Conservation (phyloP, 495 filamentous ascomycete genomes). For the Penicillium coffeae region DNA sequence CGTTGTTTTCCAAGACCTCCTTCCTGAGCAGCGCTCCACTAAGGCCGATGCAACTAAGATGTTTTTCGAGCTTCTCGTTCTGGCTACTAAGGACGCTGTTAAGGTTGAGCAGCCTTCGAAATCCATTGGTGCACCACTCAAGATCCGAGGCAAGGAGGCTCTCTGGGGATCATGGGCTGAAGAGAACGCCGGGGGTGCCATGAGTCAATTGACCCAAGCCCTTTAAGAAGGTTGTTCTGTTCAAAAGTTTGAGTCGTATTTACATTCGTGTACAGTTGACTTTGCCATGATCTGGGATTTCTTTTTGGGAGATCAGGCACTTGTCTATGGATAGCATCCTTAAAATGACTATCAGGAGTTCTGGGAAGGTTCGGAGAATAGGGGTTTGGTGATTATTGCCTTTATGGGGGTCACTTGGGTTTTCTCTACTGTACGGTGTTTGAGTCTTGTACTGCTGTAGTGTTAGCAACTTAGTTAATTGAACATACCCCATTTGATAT, state of each 20-base stretch:
- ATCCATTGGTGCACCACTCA: constrained; percentile 68
- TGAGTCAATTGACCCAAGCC: constrained; percentile 30
- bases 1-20: constrained; percentile 86
- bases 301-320: constrained; percentile 25
- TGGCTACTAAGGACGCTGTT: constrained; percentile 96
- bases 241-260: constrained; percentile 17
- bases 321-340: constrained; percentile 15
- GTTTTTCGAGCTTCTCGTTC: constrained; percentile 95
- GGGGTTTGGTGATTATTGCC: constrained; percentile 16
- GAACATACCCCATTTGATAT: constrained; percentile 18
- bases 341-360: constrained; percentile 24
- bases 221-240: constrained; percentile 16
- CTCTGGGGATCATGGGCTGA: constrained; percentile 97
- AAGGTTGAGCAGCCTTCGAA: constrained; percentile 88
- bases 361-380: constrained; percentile 17
- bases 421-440: neutral
- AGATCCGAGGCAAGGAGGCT: constrained; percentile 80
- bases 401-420: constrained; percentile 9
- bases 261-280: constrained; percentile 34
- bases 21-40: constrained; percentile 73
- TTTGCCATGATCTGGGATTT: constrained; percentile 23
- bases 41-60: constrained; percentile 94
- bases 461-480: constrained; percentile 25
- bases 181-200: constrained; percentile 61
- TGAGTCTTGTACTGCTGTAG: constrained; percentile 1